Conservation (phyloP, 441 rosid species). For the Croton laevigatus region DNA sequence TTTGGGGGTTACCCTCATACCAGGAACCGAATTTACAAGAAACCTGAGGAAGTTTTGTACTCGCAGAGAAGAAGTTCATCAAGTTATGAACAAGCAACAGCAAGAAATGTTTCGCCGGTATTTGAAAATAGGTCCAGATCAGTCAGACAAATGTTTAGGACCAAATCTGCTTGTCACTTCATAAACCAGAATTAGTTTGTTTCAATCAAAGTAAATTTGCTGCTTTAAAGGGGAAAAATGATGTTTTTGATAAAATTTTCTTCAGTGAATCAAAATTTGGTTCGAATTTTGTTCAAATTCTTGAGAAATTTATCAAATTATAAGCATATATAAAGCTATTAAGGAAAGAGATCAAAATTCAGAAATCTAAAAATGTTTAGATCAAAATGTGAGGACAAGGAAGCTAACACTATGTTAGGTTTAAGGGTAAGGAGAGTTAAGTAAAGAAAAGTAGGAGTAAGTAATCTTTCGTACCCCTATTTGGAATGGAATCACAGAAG, state of each 20-base stretch:
- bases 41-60: constrained; percentile 28
- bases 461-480: too few species aligned
- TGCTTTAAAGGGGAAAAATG: too few species aligned
- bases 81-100: constrained; percentile 22
- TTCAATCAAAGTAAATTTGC: not conserved
- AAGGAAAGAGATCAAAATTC: too few species aligned
- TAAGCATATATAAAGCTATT: too few species aligned
- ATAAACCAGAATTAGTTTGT: constrained; percentile 15
- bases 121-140: constrained; percentile 47
- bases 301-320: too few species aligned
- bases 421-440: too few species aligned
- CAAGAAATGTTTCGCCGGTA: constrained; percentile 38
- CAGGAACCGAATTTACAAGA: constrained; percentile 39
- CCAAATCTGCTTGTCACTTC: constrained; percentile 61
- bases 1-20: constrained; percentile 74
- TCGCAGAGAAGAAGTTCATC: constrained; percentile 15
- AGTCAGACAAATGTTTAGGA: constrained; percentile 34
- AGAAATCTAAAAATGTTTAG: too few species aligned
- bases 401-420: too few species aligned
- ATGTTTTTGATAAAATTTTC: not conserved
- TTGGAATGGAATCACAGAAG: too few species aligned
- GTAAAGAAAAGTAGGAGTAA: too few species aligned
- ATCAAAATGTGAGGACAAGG: too few species aligned
- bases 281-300: too few species aligned
- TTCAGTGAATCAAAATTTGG: not conserved